These are phyloP conservation scores for Solanum habrochaites DNA, from an alignment of 257 asterid species.

Conservation along the genomic window DNA sequence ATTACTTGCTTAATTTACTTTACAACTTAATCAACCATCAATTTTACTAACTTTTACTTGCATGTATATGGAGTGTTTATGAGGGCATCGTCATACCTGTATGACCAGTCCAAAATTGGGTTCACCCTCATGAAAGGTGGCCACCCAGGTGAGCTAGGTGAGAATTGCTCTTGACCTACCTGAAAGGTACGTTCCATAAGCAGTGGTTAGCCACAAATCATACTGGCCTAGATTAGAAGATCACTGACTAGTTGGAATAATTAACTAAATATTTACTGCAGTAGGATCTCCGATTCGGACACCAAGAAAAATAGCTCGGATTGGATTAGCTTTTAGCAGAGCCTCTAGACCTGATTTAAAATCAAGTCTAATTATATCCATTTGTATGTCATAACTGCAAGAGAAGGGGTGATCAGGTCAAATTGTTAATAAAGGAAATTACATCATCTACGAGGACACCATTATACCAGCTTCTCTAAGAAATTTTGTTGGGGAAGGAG, in stretches of 20 bases:
- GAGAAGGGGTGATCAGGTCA: slow-evolving; percentile 1
- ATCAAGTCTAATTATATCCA: slow-evolving; percentile 81
- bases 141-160: slow-evolving; percentile 96
- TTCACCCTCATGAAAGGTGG: slow-evolving; percentile 97
- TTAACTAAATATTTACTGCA: slow-evolving; percentile 43
- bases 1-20: not conserved
- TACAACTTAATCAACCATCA: not conserved
- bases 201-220: not conserved
- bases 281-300: slow-evolving; percentile 96
- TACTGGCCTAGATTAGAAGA: not conserved
- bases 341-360: slow-evolving; percentile 87
- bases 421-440: slow-evolving; percentile 1
- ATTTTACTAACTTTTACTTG: not conserved
- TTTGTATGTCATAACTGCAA: slow-evolving; percentile 64
- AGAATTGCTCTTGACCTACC: slow-evolving; percentile 94
- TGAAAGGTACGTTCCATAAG: slow-evolving; percentile 10
- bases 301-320: slow-evolving; percentile 87
- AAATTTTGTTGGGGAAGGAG: not conserved
- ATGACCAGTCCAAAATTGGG: slow-evolving; percentile 97
- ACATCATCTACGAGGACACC: not conserved
- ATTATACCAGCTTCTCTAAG: not conserved
- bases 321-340: slow-evolving; percentile 60
- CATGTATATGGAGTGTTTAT: not conserved
- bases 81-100: slow-evolving; percentile 36
- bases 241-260: not conserved